Conservation (phyloP, 139 green algal genomes). For the Chlamydomonas asymmetrica region DNA sequence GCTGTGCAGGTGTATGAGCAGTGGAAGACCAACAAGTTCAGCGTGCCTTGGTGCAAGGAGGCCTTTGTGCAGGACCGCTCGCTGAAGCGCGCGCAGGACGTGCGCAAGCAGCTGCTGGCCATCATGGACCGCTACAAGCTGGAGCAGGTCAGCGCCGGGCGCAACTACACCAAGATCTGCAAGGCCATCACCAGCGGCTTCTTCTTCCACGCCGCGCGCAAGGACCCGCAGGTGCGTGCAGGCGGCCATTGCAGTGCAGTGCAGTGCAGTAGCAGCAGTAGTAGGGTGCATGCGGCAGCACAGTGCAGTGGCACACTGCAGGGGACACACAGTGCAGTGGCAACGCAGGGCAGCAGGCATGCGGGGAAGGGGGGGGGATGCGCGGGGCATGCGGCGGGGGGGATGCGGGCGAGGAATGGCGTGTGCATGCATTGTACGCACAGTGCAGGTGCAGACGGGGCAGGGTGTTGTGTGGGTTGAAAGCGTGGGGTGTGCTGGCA, state of each 20-base stretch:
- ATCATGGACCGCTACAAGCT: conserved; percentile 99
- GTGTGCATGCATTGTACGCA: not conserved
- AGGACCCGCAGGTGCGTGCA: conserved; percentile 74
- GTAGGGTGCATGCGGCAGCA: no score
- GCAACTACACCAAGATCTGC: conserved; percentile 89
- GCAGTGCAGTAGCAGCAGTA: no score
- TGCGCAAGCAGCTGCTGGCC: conserved; percentile 94
- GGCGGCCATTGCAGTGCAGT: no score
- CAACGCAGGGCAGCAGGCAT: no score
- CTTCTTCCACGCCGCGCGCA: conserved; percentile 94
- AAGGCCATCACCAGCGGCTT: conserved; percentile 81
- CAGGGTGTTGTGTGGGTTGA: not conserved
- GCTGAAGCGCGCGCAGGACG: conserved; percentile 90
- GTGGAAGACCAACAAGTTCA: conserved; percentile 95
- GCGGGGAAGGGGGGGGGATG: no score
- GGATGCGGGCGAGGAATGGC: no score
- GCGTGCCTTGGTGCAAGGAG: conserved; percentile 92
- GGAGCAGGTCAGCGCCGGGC: conserved; percentile 87
- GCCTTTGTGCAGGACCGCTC: conserved; percentile 94
- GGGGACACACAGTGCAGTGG: no score
- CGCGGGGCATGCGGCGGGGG: no score
- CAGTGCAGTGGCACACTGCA: no score
- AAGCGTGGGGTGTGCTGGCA: no score
- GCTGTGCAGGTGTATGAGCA: conserved; percentile 97
- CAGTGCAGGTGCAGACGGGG: not conserved